Base-by-base conservation (phyloP, 345 rosid genomes). In the Dimocarpus longan region DNA sequence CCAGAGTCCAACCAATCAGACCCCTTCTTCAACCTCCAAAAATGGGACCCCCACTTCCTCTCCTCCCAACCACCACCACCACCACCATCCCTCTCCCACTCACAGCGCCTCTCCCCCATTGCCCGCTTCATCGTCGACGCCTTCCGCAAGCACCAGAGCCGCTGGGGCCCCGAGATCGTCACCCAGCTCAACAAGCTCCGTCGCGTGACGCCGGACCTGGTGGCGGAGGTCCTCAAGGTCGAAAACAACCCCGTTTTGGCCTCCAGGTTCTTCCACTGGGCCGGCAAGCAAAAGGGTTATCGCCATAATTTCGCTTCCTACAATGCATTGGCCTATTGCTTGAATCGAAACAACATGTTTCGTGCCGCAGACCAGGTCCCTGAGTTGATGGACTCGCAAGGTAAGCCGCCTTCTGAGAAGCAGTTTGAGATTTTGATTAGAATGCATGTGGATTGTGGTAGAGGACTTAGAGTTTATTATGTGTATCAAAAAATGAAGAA, bases 351-450 rank as follows among this genome's bases (percentile, higher is more conserved):
- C 37, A 82, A 85, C 22, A 73, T 85, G 72, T 90, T 85, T 73
- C 96, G 98, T 7, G 95, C 96, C 0, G 99, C 99, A 0, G 99
- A 95, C 82, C 95, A 92, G 85, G 77, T 93, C 66, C 97, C 96
- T 0, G 98, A 93, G 82, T 69, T 95, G 72, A 93, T 94, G 98
- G 88, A 89, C 44, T 90, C 97, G 1, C 97, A 95, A 39, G 98
- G 99, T 59, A 90, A 87, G 71, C 87, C 85, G 0, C 98, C 98
- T 0, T 86, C 86, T 5, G 99, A 93, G 82, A 92, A 93, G 75
- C 98, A 95, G 57, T 95, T 95, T 50, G 97, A 95, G 80, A 95
- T 95, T 80, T 83, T 95, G 86, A 95, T 93, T 57, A 88, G 99
- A 82, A 90, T 95, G 99, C 99, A 95, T 81, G 79, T 84, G 13